Evolutionary conservation across 1,139 yeast species (phyloP).

Genomic region (Kluyveromyces sp.): DNA sequence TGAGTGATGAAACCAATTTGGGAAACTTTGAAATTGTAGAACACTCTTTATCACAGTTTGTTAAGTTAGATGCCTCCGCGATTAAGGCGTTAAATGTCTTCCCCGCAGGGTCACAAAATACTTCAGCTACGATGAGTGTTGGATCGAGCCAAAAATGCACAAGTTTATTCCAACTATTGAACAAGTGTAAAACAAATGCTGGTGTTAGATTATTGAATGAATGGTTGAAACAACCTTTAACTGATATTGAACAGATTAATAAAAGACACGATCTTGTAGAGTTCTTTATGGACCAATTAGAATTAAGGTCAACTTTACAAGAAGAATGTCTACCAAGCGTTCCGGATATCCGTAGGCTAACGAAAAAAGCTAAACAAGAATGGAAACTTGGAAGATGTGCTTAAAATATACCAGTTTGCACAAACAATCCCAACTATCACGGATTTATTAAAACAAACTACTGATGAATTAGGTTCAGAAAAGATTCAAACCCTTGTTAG

Average conservation of each 20-base stretch:
- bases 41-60: conserved; percentile 66
- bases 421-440: conserved; percentile 61
- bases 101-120: conserved; percentile 37
- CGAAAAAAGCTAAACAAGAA: conserved; percentile 53
- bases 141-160: conserved; percentile 42
- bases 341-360: conserved; percentile 74
- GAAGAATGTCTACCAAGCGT: conserved; percentile 62
- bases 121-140: conserved; percentile 13
- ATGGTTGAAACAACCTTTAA: conserved; percentile 93
- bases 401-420: conserved; percentile 79
- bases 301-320: conserved; percentile 56
- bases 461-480: conserved; percentile 29
- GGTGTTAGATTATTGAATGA: conserved; percentile 82
- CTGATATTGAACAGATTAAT: conserved; percentile 49
- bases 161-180: conserved; percentile 73
- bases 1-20: conserved; percentile 47
- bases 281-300: conserved; percentile 60
- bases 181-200: conserved; percentile 78
- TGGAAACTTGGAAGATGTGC: conserved; percentile 73
- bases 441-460: conserved; percentile 39
- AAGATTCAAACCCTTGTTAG: conserved; percentile 34
- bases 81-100: conserved; percentile 79
- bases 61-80: conserved; percentile 89
- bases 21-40: conserved; percentile 49
- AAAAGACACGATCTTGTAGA: conserved; percentile 71